Base-by-base conservation (phyloP, 169 alveolate species). In the Eimeria necatrix region DNA sequence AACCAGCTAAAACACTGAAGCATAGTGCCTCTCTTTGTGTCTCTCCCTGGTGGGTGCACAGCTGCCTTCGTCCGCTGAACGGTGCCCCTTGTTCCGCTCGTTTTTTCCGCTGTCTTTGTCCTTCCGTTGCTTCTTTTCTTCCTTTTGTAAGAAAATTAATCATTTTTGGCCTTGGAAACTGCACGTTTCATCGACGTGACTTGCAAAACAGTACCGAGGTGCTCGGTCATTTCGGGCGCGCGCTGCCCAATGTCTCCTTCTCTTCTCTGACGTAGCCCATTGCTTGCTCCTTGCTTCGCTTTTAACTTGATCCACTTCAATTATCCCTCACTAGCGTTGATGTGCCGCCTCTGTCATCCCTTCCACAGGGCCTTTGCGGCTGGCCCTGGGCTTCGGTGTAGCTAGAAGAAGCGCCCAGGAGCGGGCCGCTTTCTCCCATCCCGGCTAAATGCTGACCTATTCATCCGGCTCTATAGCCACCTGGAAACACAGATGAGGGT, bases 21-120 rank as follows among this genome's bases (percentile, higher is more conserved):
- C 61, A 46, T 53, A 16, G 85, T 74, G 18, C 14, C 26, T 74
- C 61, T 59, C 61, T 6, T 53, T 46, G 56, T 74, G 85, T 18
- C 85, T 52, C 84, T 46, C 20, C 85, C 85, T 8, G 2, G 85
- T 10, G 85, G 85, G 59, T 74, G 85, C 85, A 74, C 85, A 59
- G 60, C 85, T 48, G 85, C 85, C 85, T 74, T 74, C 85, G 85
- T 74, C 85, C 18, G 85, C 85, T 7, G 85, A 74, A 24, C 85
- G 85, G 4, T 32, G 4, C 61, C 85, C 20, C 8, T 32, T 48
- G 1, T 41, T 74, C 61, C 85, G 32, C 20, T 46, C 16, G 60
- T 74, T 74, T 74, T 51, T 20, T 41, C n/a, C 3, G 41, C 41
- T 46, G 85, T 74, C n/a, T 74, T 18, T 74, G 59, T 48, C 20